A percentile compares a stretch with the other conserved stretches of the same genome.
Evolutionary conservation across 352 stramenopile genomes (phyloP).

Genomic region (Pythium vanterpoolii): DNA sequence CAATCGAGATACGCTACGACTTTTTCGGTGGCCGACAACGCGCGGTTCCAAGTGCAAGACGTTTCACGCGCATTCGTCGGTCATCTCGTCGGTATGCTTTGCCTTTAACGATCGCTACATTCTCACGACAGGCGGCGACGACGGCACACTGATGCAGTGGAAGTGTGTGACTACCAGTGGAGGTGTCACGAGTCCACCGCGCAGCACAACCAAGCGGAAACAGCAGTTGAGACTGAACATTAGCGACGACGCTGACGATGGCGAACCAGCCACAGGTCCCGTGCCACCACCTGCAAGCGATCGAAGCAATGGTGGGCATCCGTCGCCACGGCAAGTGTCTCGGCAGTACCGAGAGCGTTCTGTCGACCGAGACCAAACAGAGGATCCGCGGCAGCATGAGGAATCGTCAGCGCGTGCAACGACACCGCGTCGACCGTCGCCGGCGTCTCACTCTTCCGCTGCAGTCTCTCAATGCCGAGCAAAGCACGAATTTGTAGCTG

Average conservation of each 20-base stretch:
- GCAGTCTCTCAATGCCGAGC: slow-evolving; percentile 23
- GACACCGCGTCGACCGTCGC: neutral
- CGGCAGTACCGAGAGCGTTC: slow-evolving; percentile 20
- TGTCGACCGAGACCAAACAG: neutral
- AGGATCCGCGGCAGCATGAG: neutral
- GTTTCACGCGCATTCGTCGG: slow-evolving; percentile 43
- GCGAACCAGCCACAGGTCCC: slow-evolving; percentile 1
- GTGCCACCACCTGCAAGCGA: slow-evolving; percentile 7
- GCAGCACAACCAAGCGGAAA: slow-evolving; percentile 10
- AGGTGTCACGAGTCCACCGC: neutral
- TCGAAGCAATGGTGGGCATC: slow-evolving; percentile 4
- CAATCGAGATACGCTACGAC: slow-evolving; percentile 38
- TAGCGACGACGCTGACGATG: neutral
- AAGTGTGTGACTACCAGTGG: slow-evolving; percentile 15
- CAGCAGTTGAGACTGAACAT: slow-evolving; percentile 12
- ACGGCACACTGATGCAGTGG: slow-evolving; percentile 63
- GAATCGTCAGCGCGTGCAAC: neutral
- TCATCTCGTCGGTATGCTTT: slow-evolving; percentile 49
- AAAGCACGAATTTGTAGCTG: slow-evolving; percentile 36
- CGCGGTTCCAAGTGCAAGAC: slow-evolving; percentile 37
- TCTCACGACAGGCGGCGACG: slow-evolving; percentile 52
- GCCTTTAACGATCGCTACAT: slow-evolving; percentile 45
- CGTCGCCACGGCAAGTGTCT: slow-evolving; percentile 23
- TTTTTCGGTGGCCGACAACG: slow-evolving; percentile 50
- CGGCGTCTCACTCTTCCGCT: neutral